These are phyloP conservation scores for Epichloe sylvatica DNA, from an alignment of 2,329 filamentous ascomycete species.

Conservation along the genomic window DNA sequence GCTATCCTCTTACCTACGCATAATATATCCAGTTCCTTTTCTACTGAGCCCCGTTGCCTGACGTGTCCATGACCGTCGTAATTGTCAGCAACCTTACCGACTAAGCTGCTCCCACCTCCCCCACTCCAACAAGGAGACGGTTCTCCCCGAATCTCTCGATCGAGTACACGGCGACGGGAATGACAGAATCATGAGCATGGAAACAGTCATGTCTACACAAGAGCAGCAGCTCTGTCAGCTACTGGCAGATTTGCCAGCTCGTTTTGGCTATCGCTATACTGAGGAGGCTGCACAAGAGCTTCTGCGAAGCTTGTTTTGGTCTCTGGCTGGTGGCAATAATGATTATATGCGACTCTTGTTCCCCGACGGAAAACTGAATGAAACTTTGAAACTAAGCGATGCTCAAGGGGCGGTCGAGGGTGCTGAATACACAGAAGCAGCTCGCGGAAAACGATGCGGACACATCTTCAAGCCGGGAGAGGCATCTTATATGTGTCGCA, in stretches of 20 bases:
- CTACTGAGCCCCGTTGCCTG: neutral
- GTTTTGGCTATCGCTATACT: constrained; percentile 63
- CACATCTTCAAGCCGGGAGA: constrained; percentile 95
- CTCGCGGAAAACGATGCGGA: constrained; percentile 83
- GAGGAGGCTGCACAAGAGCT: constrained; percentile 58
- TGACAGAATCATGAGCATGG: constrained; percentile 30
- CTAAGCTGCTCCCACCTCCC: constrained; percentile 4
- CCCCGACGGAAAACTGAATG: constrained; percentile 52
- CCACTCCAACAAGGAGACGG: constrained; percentile 2
- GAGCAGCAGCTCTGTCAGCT: constrained; percentile 76
- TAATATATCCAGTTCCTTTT: neutral
- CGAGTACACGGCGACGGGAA: constrained; percentile 4
- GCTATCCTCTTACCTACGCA: neutral
- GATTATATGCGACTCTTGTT: constrained; percentile 73
- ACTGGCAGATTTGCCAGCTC: constrained; percentile 61
- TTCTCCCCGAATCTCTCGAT: neutral
- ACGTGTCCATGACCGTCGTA: constrained; percentile 1
- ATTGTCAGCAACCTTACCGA: constrained; percentile 5
- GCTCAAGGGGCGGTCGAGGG: constrained; percentile 89
- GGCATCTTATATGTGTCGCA: constrained; percentile 86
- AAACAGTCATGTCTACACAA: constrained; percentile 43
- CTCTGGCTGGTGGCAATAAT: constrained; percentile 59
- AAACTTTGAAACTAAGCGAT: constrained; percentile 63
- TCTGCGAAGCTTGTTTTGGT: constrained; percentile 70
- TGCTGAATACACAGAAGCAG: constrained; percentile 85